Evolutionary conservation across 192 early-diverging fungal species (phyloP), one percentile per base, ranked within the genome.

Genomic region (Backusella luteola): DNA sequence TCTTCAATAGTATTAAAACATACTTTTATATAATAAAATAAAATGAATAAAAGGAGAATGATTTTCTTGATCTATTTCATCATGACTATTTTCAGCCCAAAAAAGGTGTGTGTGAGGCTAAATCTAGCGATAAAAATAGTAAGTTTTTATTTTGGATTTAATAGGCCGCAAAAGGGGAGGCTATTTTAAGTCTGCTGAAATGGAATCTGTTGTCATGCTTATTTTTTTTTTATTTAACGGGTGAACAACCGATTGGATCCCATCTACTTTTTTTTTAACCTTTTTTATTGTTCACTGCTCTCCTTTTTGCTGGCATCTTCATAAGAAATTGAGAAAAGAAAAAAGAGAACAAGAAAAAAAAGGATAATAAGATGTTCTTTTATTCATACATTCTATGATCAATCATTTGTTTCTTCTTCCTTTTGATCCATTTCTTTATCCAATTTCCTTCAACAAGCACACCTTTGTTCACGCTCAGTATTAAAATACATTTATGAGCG

Each of bases 51-150:
- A 63, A 29, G 26, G 56, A n/a, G 26, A 26, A 63, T 63, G 7
- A 8, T 38, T 69, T 67, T 68, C 12, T 38, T 68, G 67, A 38
- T 39, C n/a, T 39, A 23, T 69, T 36, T 42, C 68, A 71, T 44
- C 41, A 39, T 68, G 14, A 0, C 36, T 68, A 34, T 71, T 71
- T 29, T 49, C 44, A 49, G 35, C 67, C 67, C 67, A 68, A 36
- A 36, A 68, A 67, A 63, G 12, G 14, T 0, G 1, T 12, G 21
- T 59, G 56, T 59, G 56, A 23, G 21, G 56, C 56, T 26, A 59
- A 63, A 49, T 17, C 6, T 7, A 49, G 15, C n/a, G 56, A 63
- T 63, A 63, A 63, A 63, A 63, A 63, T 63, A 63, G 56, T 63
- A 63, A 63, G 56, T 63, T 63, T 63, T 26, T 59, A 23, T 63